Base-by-base conservation (phyloP, 352 stramenopile genomes). In the Phytophthora citricola region DNA sequence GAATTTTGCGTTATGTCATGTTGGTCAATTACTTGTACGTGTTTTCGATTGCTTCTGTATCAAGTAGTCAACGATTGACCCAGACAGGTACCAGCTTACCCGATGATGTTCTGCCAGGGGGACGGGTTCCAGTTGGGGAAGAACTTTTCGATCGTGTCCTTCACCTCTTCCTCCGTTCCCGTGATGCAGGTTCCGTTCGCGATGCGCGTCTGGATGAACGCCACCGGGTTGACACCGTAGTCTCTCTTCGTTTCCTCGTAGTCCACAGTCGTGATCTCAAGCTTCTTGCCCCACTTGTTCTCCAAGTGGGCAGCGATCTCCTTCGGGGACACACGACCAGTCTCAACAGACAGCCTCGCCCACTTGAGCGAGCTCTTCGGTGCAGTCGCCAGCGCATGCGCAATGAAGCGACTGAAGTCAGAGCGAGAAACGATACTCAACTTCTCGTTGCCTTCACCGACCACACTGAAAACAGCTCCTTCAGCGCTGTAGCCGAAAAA, bases 251-350 rank as follows among this genome's bases (percentile, higher is more conserved):
- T 68, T 22, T 64, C 45, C 10, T 71, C 63, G 56, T 67, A 68
- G 39, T 61, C 44, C 10, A 63, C 43, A 24, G 53, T 32, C 1
- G 46, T 64, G 39, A 71, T n/a, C 31, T 71, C 51, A 26, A 69
- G 60, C 51, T 71, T 71, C 56, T 63, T 75, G 38, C 51, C 57
- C 32, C 71, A n/a, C 56, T 71, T 75, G 44, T 71, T 66, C 51
- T 71, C 67, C 1, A 52, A 39, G 24, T 67, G 50, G 15, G 20
- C 61, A 15, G 55, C 51, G 20, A 71, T 63, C 49, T 75, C 67
- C 17, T 63, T 59, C 10, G 61, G 50, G 4, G 60, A 63, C 61
- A 55, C 38, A 22, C 61, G 67, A 39, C 66, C 49, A 10, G 60
- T 62, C 46, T 71, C 61, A 26, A 75, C 36, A 4, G 54, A 60